Conservation (phyloP, 129 eudicot species). For the Smallanthus sonchifolius region DNA sequence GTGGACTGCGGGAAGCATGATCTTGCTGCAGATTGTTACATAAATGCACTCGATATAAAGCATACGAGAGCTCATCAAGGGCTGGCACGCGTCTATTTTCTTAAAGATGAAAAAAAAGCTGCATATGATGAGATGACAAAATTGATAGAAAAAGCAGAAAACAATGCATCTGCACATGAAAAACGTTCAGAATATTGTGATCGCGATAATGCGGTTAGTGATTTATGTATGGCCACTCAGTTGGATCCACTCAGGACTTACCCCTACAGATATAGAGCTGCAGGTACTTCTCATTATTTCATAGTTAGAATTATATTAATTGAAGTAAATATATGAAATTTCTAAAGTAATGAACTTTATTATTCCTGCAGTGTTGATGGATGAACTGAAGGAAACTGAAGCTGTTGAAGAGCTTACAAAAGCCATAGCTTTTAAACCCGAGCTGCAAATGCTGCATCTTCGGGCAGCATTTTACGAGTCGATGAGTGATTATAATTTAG, state of each 20-base stretch:
- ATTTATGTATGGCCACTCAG: conserved; percentile 61
- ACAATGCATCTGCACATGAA: conserved; percentile 84
- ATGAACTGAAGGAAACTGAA: conserved; percentile 77
- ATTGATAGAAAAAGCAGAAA: conserved; percentile 66
- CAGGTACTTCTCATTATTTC: conserved; percentile 44
- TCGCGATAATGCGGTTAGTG: conserved; percentile 66
- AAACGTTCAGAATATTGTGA: conserved; percentile 84
- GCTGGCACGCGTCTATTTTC: conserved; percentile 71
- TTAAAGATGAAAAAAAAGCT: conserved; percentile 56
- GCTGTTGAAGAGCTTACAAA: conserved; percentile 80
- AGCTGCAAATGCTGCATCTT: conserved; percentile 86
- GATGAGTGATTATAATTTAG: conserved; percentile 51
- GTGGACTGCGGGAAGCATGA: conserved; percentile 82
- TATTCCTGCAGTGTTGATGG: conserved; percentile 62
- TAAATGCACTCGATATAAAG: conserved; percentile 78
- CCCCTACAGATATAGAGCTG: conserved; percentile 88
- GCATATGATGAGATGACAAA: conserved; percentile 94
- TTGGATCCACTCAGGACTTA: conserved; percentile 86
- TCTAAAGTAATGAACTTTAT: conserved; percentile 2
- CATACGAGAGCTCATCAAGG: conserved; percentile 98
- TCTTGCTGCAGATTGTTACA: conserved; percentile 75
- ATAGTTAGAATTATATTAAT: neutral
- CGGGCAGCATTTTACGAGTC: conserved; percentile 90
- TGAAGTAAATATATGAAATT: neutral
- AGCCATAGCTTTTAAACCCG: conserved; percentile 77